Base-by-base conservation (phyloP, 805 yeast species). In the Zygoascus ofunaensis region DNA sequence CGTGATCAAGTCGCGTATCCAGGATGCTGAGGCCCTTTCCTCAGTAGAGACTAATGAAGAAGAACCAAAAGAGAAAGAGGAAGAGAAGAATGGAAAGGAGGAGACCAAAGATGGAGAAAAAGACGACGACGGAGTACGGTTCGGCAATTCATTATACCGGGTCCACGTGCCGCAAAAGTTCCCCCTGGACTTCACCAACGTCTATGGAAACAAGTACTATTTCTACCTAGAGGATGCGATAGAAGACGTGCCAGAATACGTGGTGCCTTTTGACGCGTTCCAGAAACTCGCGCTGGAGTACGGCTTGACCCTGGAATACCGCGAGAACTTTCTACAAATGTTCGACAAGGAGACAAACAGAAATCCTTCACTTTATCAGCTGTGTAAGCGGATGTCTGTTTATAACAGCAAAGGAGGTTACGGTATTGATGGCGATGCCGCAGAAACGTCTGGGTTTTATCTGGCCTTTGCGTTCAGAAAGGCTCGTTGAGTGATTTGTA, bases 241-340 rank as follows among this genome's bases (percentile, higher is more conserved):
- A 40, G 96, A 87, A 49, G 81, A 92, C 55, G 96, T 92, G 20
- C 97, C 97, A 0, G 99, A 92, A 58, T 92, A 83, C 57, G 94
- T 92, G 4, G 96, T 92, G 4, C 97, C 97, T 1, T 87, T 92
- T 63, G 97, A 90, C 56, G 76, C 80, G 1, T 76, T 92, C 46
- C 72, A 95, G 61, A 76, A 81, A 45, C 65, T 90, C 44, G 94
- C 96, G 37, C 86, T 81, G 57, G 94, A 87, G 47, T 84, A 79
- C 60, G 86, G 86, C 12, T 63, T 90, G 49, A 81, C 78, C 45
- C 64, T 92, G 47, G 73, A 80, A 47, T 77, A 77, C 53, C 80
- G 80, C 56, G 79, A 79, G 69, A 80, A 84, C 42, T 90, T 92
- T 55, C 74, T 81, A 51, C 87, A 87, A 39, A 76, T 87, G 57